phyloP scores from a whole-genome alignment of 1,139 yeast genomes.

The Pichia sp. region DNA sequence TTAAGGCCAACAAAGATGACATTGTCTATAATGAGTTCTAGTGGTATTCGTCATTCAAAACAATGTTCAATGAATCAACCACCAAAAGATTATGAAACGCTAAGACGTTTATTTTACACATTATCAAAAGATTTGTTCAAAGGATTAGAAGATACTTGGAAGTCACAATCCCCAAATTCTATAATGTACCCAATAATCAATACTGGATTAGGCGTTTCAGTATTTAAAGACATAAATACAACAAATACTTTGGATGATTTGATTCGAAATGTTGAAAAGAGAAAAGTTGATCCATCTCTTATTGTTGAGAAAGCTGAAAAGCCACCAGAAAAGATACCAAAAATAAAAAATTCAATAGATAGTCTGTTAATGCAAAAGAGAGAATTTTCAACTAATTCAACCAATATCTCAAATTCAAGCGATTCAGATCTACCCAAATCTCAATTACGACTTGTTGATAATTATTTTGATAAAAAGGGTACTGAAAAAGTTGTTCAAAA shows the following conservation, averaged over 20 bases:
- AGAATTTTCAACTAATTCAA: neutral
- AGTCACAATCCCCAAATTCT: conserved; percentile 20
- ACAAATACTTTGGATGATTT: conserved; percentile 46
- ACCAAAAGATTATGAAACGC: conserved; percentile 35
- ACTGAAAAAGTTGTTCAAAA: neutral
- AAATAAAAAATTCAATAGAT: conserved; percentile 1
- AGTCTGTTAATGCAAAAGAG: neutral
- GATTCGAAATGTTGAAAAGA: conserved; percentile 26
- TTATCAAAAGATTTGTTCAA: conserved; percentile 35
- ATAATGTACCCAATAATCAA: conserved; percentile 44
- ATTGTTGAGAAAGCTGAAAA: conserved; percentile 4
- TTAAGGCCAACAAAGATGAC: conserved; percentile 50
- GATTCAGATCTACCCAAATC: neutral
- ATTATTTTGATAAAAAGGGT: neutral
- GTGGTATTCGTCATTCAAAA: conserved; percentile 32
- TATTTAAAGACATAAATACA: conserved; percentile 41
- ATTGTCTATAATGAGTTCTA: conserved; percentile 31
- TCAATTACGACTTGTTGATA: neutral
- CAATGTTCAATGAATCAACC: conserved; percentile 40
- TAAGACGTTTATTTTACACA: conserved; percentile 35
- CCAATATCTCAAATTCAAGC: neutral
- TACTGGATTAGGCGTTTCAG: conserved; percentile 46
- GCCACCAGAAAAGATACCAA: neutral
- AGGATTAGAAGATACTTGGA: conserved; percentile 33
- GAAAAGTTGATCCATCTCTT: conserved; percentile 10